These are phyloP conservation scores for Metschnikowia kofuensis DNA, from an alignment of 805 yeast genomes.

Conservation along the genomic window DNA sequence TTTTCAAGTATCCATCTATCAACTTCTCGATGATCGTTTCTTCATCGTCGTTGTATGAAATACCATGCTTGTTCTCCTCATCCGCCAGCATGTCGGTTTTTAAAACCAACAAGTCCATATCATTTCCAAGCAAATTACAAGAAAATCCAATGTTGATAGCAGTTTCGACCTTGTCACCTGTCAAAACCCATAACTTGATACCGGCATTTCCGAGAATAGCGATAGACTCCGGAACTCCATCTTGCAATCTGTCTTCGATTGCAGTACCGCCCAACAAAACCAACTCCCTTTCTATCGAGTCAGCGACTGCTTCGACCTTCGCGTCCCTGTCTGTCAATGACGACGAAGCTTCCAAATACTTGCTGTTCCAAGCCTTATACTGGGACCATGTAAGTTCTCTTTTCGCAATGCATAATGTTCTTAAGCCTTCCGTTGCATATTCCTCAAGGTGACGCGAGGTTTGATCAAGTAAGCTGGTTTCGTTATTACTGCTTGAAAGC, in stretches of 20 bases:
- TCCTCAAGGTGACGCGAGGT: constrained; percentile 76
- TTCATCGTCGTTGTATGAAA: constrained; percentile 18
- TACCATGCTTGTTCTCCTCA: constrained; percentile 23
- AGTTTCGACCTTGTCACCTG: constrained; percentile 89
- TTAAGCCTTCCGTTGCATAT: constrained; percentile 77
- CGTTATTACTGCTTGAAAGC: constrained; percentile 45
- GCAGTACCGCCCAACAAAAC: constrained; percentile 79
- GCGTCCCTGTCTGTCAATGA: constrained; percentile 64
- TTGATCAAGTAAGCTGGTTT: constrained; percentile 48
- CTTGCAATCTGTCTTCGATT: constrained; percentile 80
- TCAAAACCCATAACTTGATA: constrained; percentile 79
- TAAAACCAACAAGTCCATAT: constrained; percentile 70
- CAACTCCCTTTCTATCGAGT: constrained; percentile 65
- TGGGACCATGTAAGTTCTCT: constrained; percentile 61
- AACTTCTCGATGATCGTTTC: constrained; percentile 43
- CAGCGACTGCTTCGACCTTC: constrained; percentile 71
- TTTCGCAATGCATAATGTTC: constrained; percentile 79
- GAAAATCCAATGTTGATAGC: constrained; percentile 86
- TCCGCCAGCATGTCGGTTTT: constrained; percentile 31
- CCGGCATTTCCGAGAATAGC: constrained; percentile 70
- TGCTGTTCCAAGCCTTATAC: constrained; percentile 60
- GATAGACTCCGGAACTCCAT: constrained; percentile 83
- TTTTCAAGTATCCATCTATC: constrained; percentile 50
- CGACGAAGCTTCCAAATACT: constrained; percentile 64
- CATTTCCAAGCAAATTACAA: constrained; percentile 71